These are phyloP conservation scores for Phyllosticta ampelicida DNA, from an alignment of 2,329 filamentous ascomycete genomes.

Conservation along the genomic window DNA sequence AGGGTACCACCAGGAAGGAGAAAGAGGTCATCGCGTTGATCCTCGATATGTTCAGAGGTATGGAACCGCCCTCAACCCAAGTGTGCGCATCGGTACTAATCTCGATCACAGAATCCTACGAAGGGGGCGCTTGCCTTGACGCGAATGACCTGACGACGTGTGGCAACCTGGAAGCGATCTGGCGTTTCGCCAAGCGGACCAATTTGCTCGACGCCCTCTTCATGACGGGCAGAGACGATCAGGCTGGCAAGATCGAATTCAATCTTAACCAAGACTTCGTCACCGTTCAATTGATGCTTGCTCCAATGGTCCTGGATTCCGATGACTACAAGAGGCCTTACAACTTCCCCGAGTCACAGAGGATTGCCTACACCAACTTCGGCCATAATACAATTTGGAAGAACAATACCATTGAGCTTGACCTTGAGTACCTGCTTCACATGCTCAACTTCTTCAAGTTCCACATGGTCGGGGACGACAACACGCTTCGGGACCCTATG, in stretches of 20 bases:
- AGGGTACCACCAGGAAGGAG: conserved; percentile 20
- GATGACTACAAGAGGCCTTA: conserved; percentile 8
- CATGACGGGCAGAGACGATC: conserved; percentile 8
- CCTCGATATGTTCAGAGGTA: conserved; percentile 35
- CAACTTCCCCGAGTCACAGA: conserved; percentile 36
- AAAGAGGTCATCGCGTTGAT: conserved; percentile 28
- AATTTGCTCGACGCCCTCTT: conserved; percentile 19
- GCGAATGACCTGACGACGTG: conserved; percentile 19
- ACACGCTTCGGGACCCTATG: conserved; percentile 28
- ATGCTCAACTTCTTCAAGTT: conserved; percentile 44
- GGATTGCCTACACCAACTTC: conserved; percentile 28
- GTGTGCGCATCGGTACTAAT: background rate
- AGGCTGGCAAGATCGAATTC: background rate
- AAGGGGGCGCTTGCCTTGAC: conserved; percentile 9
- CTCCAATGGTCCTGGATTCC: conserved; percentile 21
- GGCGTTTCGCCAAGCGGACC: conserved; percentile 22
- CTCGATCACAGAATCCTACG: background rate
- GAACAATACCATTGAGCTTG: conserved; percentile 25
- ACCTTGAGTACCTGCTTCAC: conserved; percentile 38
- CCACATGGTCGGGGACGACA: conserved; percentile 35
- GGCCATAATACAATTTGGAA: conserved; percentile 18
- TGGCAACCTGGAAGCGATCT: conserved; percentile 24
- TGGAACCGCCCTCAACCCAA: conserved; percentile 13
- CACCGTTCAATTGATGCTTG: conserved; percentile 24
- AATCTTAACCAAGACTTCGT: conserved; percentile 14